A percentile compares a stretch with the other conserved stretches of the same genome.
Conservation (phyloP, 2,329 filamentous ascomycete genomes). For the Westerdykella ornata region DNA sequence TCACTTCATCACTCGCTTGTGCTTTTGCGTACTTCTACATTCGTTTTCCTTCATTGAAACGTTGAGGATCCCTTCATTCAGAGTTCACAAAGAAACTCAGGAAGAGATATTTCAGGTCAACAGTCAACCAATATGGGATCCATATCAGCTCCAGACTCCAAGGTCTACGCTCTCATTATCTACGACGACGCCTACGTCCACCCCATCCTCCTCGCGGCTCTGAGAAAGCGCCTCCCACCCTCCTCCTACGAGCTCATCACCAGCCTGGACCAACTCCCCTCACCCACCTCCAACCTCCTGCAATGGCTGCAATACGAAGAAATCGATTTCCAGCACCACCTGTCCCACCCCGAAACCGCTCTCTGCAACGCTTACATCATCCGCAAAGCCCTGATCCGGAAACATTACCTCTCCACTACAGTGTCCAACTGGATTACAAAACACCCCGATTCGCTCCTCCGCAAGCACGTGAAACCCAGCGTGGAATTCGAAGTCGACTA, state of each 20-base stretch:
- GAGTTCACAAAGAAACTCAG: no score
- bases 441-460: slow-evolving; percentile 63
- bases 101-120: no score
- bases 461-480: slow-evolving; percentile 64
- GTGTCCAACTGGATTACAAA: slow-evolving; percentile 82
- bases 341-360: slow-evolving; percentile 54
- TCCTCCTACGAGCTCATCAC: slow-evolving; percentile 52
- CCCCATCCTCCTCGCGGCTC: slow-evolving; percentile 69
- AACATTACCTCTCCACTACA: slow-evolving; percentile 84
- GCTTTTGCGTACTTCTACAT: no score
- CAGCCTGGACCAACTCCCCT: slow-evolving; percentile 44
- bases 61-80: no score
- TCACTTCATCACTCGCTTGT: no score
- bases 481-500: slow-evolving; percentile 94
- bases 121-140: no score
- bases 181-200: slow-evolving; percentile 90
- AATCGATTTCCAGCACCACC: slow-evolving; percentile 73
- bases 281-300: slow-evolving; percentile 50
- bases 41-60: no score
- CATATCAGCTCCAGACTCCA: slow-evolving; percentile 1
- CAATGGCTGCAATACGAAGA: slow-evolving; percentile 83
- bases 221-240: slow-evolving; percentile 55
- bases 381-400: slow-evolving; percentile 90
- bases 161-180: slow-evolving; percentile 64
- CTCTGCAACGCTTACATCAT: slow-evolving; percentile 89